Evolutionary conservation across 2,329 filamentous ascomycete species (phyloP).

Genomic region (Penicillium griseofulvum): DNA sequence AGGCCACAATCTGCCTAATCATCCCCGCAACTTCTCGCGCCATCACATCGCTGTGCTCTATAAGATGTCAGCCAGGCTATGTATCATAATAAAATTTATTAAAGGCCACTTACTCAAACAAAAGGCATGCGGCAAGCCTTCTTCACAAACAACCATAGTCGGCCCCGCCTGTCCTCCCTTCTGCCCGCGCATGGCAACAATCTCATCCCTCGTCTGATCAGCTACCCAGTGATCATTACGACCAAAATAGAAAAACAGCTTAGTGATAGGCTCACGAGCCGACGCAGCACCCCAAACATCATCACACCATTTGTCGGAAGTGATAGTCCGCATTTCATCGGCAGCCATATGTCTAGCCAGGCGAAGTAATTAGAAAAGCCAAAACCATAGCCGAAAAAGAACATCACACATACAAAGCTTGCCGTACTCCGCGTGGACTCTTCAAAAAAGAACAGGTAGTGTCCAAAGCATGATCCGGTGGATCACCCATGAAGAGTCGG

Average conservation of each 20-base stretch:
- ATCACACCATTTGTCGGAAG: constrained; percentile 56
- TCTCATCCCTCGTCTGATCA: constrained; percentile 54
- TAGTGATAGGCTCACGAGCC: constrained; percentile 37
- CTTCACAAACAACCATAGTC: constrained; percentile 55
- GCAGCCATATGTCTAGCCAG: constrained; percentile 51
- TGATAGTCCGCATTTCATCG: constrained; percentile 58
- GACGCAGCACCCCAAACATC: constrained; percentile 57
- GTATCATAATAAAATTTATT: neutral
- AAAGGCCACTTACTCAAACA: constrained; percentile 48
- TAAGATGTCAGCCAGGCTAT: constrained; percentile 4
- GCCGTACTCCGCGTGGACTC: constrained; percentile 49
- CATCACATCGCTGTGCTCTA: constrained; percentile 48
- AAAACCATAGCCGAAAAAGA: neutral
- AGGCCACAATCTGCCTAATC: constrained; percentile 43
- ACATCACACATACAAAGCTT: constrained; percentile 50
- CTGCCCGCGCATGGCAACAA: constrained; percentile 48
- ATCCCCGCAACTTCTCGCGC: constrained; percentile 52
- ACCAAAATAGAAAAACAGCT: constrained; percentile 59
- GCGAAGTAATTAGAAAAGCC: neutral
- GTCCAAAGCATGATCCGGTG: constrained; percentile 41
- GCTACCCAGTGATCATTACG: constrained; percentile 62
- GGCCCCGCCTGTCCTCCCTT: constrained; percentile 38
- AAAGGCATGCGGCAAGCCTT: constrained; percentile 59
- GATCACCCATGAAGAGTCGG: constrained; percentile 41
- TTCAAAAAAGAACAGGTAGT: constrained; percentile 53